Percentiles rank a stretch among this genome's conserved stretches.
Evolutionary conservation across 2,329 filamentous ascomycete genomes (phyloP).

Genomic region (Tolypocladium nubicola): DNA sequence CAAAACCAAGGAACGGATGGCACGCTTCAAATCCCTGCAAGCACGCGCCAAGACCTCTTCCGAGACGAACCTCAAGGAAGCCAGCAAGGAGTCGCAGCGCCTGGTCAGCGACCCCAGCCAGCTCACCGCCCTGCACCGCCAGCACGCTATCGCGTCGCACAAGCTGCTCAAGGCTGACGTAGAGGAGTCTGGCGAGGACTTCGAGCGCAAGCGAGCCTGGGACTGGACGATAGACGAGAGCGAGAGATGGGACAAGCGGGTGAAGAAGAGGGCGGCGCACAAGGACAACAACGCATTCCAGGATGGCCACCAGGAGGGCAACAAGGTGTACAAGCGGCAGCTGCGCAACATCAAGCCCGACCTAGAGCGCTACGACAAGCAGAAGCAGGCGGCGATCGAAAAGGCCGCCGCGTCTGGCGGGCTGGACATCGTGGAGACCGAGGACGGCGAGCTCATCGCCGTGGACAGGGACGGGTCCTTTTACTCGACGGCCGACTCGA

Average conservation of each 20-base stretch:
- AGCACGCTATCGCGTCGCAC: constrained; percentile 78
- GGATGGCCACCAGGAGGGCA: constrained; percentile 78
- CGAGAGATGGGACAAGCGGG: constrained; percentile 84
- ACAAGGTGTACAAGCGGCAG: constrained; percentile 91
- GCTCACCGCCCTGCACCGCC: constrained; percentile 69
- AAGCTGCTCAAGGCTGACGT: constrained; percentile 90
- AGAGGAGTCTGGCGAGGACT: constrained; percentile 77
- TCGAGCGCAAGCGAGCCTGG: constrained; percentile 96
- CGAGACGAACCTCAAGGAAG: constrained; percentile 71
- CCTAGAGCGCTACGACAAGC: constrained; percentile 73
- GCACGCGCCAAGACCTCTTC: constrained; percentile 66
- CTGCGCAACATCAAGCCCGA: constrained; percentile 67
- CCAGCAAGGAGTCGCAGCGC: constrained; percentile 71
- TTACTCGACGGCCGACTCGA: constrained; percentile 79
- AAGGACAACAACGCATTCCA: constrained; percentile 82
- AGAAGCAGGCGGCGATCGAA: constrained; percentile 78
- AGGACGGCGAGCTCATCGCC: constrained; percentile 85
- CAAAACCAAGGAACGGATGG: constrained; percentile 56
- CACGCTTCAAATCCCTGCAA: constrained; percentile 80
- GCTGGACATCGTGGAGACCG: constrained; percentile 90
- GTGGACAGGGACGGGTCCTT: constrained; percentile 86
- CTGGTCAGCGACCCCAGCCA: constrained; percentile 67
- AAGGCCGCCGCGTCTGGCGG: constrained; percentile 75
- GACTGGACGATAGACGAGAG: constrained; percentile 96
- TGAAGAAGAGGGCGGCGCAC: constrained; percentile 74